phyloP scores from a whole-genome alignment of 2,329 filamentous ascomycete genomes.

The Myriosclerotinia curreyana region DNA sequence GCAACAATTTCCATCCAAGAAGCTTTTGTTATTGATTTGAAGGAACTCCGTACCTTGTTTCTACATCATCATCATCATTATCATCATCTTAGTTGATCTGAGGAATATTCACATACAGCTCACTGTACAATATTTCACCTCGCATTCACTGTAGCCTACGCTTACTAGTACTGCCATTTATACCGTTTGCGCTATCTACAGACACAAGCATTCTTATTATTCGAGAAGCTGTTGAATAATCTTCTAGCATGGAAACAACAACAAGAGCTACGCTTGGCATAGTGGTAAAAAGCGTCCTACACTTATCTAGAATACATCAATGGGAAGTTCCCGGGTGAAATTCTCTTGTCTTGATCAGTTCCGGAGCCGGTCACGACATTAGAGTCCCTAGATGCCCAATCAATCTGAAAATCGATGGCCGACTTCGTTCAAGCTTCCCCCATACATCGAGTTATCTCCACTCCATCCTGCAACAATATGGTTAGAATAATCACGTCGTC shows the following conservation, averaged over 20 bases:
- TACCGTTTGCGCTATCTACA: background rate
- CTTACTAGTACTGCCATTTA: background rate
- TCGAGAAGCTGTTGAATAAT: background rate
- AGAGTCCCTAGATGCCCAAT: background rate
- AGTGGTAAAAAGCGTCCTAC: background rate
- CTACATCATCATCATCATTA: too few species aligned
- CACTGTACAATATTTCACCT: background rate
- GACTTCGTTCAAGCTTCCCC: background rate
- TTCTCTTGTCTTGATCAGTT: background rate
- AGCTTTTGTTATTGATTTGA: too few species aligned
- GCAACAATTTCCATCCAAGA: too few species aligned
- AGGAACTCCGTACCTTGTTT: too few species aligned
- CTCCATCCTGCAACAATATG: conserved; percentile 6
- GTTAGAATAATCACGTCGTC: background rate
- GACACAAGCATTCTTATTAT: background rate
- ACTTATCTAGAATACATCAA: background rate
- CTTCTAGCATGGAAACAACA: background rate
- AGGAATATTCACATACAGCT: background rate
- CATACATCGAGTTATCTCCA: conserved; percentile 19
- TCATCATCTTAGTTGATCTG: too few species aligned
- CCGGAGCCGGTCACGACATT: background rate
- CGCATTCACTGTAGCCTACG: background rate
- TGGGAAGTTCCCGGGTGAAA: background rate
- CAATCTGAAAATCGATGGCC: background rate
- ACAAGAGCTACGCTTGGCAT: background rate